Conservation (phyloP, 2,329 filamentous ascomycete species). For the Fusarium tanahbumbuense region DNA sequence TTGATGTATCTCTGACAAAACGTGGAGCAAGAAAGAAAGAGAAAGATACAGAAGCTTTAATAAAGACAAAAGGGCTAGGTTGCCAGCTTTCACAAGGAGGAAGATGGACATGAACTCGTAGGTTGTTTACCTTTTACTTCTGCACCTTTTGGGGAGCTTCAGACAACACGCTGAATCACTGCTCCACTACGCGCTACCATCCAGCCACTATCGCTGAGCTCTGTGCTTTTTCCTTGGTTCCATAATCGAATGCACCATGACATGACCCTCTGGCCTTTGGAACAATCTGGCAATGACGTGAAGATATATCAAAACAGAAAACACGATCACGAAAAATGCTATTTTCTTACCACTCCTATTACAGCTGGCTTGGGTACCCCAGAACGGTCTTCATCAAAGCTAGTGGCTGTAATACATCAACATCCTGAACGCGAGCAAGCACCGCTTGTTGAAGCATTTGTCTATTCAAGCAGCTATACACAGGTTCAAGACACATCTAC, state of each 20-base stretch:
- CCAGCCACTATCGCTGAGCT: constrained; percentile 9
- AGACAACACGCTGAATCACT: constrained; percentile 23
- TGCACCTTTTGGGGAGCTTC: not conserved
- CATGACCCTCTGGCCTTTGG: not conserved
- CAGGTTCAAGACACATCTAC: not conserved
- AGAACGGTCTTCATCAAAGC: not conserved
- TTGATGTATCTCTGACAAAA: not conserved
- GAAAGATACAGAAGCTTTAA: not conserved
- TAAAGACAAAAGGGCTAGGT: not conserved
- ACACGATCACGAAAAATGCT: not conserved
- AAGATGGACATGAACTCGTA: not conserved
- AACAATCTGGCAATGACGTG: not conserved
- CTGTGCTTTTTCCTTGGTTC: constrained; percentile 23
- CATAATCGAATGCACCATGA: not conserved
- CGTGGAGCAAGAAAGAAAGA: not conserved
- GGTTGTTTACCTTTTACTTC: constrained; percentile 4
- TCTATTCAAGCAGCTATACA: too few relatives aligned
- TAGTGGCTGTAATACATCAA: not conserved
- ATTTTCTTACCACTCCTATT: too few relatives aligned
- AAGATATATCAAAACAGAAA: not conserved
- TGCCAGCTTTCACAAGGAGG: not conserved
- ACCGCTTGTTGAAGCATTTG: not conserved
- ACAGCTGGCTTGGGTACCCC: too few relatives aligned
- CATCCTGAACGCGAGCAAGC: not conserved
- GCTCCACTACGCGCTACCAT: constrained; percentile 11